Evolutionary conservation across 2,329 filamentous ascomycete species (phyloP), one percentile per base, ranked within the genome.

Genomic region (Sclerotinia borealis): DNA sequence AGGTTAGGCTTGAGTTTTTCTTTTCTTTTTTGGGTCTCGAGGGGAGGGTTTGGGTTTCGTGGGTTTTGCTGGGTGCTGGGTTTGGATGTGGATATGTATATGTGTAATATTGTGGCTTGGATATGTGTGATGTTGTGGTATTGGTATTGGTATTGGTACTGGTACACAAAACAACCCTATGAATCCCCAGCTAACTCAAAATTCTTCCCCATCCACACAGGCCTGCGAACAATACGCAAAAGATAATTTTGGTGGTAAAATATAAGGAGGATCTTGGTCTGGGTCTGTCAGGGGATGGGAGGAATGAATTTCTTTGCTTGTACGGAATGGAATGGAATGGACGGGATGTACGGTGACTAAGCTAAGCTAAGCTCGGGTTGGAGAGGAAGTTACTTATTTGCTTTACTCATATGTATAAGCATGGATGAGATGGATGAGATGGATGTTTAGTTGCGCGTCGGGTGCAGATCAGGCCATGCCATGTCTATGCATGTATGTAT

Each of bases 171-270:
- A 37, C 5, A 10, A 43, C 19, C 10, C 11, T 2, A 10, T 31
- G 17, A 29, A 31, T 43, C 19, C 19, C 2, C 19, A 22, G n/a
- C 41, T 22, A 9, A 8, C 6, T 10, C 8, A 31, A 41, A 41
- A 3, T 10, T 29, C 6, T 27, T 6, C 27, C 29, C 8, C 10
- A 9, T 6, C 58, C 48, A 25, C 45, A 61, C 68, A 92, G 89
- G 89, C 89, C 56, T 92, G 89, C 78, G 89, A 92, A 74, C 93
- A 97, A 77, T 97, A 96, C 76, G 93, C 93, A 64, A 97, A 96
- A 77, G 93, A 98, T 76, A 91, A 98, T 77, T 96, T 96, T 72
- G 66, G 61, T 31, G 70, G 68, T 43, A 70, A 71, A 61, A 66
- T 67, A 67, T 73, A 70, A 63, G 11, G 25, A 9, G 25, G 31